Percentiles rank a stretch among this genome's conserved stretches.
phyloP scores from a whole-genome alignment of 768 basidiomycete species.

The Auriscalpium microsporum region DNA sequence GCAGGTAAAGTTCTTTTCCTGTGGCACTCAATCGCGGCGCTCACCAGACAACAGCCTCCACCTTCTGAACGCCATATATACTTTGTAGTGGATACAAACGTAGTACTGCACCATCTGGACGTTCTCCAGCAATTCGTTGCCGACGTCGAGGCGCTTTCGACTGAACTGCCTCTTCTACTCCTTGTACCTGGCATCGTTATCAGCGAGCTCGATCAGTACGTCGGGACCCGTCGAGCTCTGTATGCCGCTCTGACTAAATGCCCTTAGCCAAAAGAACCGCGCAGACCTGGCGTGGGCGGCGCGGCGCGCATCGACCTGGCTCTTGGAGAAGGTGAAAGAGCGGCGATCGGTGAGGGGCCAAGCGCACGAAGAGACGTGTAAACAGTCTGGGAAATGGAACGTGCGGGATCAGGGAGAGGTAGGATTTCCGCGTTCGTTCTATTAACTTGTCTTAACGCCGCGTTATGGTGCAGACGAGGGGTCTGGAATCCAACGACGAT shows the following conservation, averaged over 20 bases:
- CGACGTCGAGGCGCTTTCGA: constrained; percentile 38
- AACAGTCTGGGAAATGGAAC: constrained; percentile 54
- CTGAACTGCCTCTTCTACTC: constrained; percentile 42
- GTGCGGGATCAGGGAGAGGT: constrained; percentile 38
- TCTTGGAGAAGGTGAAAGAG: constrained; percentile 52
- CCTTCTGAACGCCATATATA: constrained; percentile 25
- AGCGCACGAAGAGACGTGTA: constrained; percentile 55
- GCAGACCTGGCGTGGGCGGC: constrained; percentile 15
- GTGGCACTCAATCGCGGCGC: not conserved
- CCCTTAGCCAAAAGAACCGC: constrained; percentile 6
- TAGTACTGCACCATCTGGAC: constrained; percentile 61
- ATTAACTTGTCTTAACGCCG: not conserved
- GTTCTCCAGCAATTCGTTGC: constrained; percentile 55
- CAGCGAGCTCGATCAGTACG: constrained; percentile 68
- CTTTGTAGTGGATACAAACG: constrained; percentile 73
- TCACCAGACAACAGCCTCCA: not conserved
- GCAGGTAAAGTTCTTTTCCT: constrained; percentile 37
- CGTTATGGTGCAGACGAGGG: constrained; percentile 19
- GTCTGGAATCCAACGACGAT: constrained; percentile 46
- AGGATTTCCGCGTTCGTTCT: constrained; percentile 13
- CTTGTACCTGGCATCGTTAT: constrained; percentile 71
- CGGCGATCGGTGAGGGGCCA: constrained; percentile 51
- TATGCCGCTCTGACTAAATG: constrained; percentile 4
- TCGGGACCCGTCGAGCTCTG: constrained; percentile 1
- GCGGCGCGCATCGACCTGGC: constrained; percentile 50